A percentile compares a stretch with the other conserved stretches of the same genome.
These are phyloP conservation scores for Curvularia lunata DNA, from an alignment of 2,329 filamentous ascomycete genomes.

Conservation along the genomic window DNA sequence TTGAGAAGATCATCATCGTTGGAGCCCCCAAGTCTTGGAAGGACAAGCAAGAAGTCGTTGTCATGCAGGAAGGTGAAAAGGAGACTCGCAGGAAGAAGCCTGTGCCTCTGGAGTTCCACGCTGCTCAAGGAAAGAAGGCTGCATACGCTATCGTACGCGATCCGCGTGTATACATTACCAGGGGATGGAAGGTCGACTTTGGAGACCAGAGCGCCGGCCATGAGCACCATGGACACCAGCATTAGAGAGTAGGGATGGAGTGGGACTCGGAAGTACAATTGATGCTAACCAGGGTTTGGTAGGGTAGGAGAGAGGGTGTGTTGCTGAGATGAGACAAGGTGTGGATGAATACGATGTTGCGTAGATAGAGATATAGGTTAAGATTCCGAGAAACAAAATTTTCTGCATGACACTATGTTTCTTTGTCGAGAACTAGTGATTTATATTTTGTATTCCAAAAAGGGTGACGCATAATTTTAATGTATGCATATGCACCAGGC, in stretches of 20 bases:
- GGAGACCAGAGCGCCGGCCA: constrained; percentile 23
- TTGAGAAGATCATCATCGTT: constrained; percentile 86
- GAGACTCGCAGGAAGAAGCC: constrained; percentile 53
- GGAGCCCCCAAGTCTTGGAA: constrained; percentile 78
- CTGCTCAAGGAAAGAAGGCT: constrained; percentile 60
- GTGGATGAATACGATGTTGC: background rate
- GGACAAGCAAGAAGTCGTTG: constrained; percentile 65
- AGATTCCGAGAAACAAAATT: too few species aligned
- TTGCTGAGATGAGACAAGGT: background rate
- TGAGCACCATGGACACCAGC: constrained; percentile 34
- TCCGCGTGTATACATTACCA: constrained; percentile 66
- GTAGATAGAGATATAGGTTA: too few species aligned
- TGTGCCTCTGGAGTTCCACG: constrained; percentile 66
- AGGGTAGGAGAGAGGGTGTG: background rate
- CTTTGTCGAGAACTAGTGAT: too few species aligned
- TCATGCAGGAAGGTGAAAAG: constrained; percentile 65
- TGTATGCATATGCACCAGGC: too few species aligned
- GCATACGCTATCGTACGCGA: constrained; percentile 69
- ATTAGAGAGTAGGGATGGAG: constrained; percentile 10
- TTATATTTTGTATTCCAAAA: too few species aligned
- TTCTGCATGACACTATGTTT: too few species aligned
- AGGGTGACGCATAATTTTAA: too few species aligned
- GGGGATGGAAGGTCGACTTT: constrained; percentile 69
- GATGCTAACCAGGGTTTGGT: background rate
- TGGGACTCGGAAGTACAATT: background rate